phyloP scores from a whole-genome alignment of 2,329 filamentous ascomycete species.

The Arthrobotrys pseudoclavata region DNA sequence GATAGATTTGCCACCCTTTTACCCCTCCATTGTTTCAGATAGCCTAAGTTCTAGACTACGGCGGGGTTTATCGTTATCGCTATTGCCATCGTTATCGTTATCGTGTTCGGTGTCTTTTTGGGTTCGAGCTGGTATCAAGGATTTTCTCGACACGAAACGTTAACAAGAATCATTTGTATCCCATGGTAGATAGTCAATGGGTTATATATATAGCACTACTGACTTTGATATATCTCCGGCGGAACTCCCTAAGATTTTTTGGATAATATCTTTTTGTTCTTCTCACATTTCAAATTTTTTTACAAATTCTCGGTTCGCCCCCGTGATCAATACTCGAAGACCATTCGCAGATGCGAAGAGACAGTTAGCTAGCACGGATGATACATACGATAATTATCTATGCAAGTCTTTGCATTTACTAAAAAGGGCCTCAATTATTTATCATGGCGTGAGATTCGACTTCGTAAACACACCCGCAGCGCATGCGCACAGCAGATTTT shows the following conservation, averaged over 20 bases:
- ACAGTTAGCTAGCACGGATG: neutral
- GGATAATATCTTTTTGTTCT: neutral
- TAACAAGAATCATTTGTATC: neutral
- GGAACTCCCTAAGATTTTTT: neutral
- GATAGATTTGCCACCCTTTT: conserved; percentile 3
- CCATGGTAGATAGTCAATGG: neutral
- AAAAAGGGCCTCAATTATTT: neutral
- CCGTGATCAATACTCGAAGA: neutral
- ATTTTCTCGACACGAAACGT: neutral
- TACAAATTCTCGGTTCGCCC: neutral
- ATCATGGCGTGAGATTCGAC: conserved; percentile 3
- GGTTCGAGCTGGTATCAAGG: neutral
- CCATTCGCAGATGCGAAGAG: neutral
- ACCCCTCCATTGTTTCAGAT: neutral
- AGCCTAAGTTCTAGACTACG: neutral
- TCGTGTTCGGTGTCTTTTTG: neutral
- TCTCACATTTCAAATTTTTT: neutral
- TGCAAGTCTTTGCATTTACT: neutral
- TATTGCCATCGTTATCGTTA: conserved; percentile 18
- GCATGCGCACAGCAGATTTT: neutral
- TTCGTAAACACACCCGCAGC: neutral
- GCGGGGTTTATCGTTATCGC: neutral
- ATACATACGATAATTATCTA: neutral
- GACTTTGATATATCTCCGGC: neutral
- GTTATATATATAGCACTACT: neutral